These are phyloP conservation scores for Barnettozyma pratensis DNA, from an alignment of 805 yeast species.

Conservation along the genomic window DNA sequence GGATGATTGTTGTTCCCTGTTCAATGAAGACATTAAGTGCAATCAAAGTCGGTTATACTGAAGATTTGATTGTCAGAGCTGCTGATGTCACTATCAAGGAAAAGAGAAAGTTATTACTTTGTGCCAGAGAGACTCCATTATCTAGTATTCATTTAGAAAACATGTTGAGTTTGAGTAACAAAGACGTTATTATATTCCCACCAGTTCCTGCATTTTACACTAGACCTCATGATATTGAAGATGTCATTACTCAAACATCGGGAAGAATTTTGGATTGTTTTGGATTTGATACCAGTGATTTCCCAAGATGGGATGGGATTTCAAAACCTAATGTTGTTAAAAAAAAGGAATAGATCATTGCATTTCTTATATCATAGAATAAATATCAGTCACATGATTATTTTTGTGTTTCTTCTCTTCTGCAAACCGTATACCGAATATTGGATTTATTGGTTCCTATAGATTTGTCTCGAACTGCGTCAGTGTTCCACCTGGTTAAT, in stretches of 20 bases:
- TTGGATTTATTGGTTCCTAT: no score
- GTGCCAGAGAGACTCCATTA: slow-evolving; percentile 27
- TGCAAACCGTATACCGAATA: no score
- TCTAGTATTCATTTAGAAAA: slow-evolving; percentile 26
- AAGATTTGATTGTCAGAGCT: slow-evolving; percentile 25
- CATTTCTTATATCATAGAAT: no score
- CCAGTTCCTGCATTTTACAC: slow-evolving; percentile 28
- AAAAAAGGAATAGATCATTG: background rate
- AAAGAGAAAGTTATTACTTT: slow-evolving; percentile 20
- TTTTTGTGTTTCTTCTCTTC: no score
- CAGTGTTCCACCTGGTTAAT: no score
- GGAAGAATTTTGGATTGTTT: slow-evolving; percentile 25
- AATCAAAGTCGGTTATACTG: slow-evolving; percentile 25
- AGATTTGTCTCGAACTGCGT: no score
- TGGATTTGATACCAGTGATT: slow-evolving; percentile 19
- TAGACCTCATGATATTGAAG: slow-evolving; percentile 22
- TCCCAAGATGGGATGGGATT: slow-evolving; percentile 27
- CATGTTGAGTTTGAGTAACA: slow-evolving; percentile 20
- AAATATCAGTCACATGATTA: no score
- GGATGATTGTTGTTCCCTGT: slow-evolving; percentile 29
- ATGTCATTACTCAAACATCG: slow-evolving; percentile 23
- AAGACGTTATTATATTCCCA: slow-evolving; percentile 24
- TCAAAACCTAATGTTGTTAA: slow-evolving; percentile 10
- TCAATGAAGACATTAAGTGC: slow-evolving; percentile 28
- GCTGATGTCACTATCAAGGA: slow-evolving; percentile 28